Evolutionary conservation across 164 flowering plant genomes (phyloP).

Genomic region (Cinnamomum micranthum): DNA sequence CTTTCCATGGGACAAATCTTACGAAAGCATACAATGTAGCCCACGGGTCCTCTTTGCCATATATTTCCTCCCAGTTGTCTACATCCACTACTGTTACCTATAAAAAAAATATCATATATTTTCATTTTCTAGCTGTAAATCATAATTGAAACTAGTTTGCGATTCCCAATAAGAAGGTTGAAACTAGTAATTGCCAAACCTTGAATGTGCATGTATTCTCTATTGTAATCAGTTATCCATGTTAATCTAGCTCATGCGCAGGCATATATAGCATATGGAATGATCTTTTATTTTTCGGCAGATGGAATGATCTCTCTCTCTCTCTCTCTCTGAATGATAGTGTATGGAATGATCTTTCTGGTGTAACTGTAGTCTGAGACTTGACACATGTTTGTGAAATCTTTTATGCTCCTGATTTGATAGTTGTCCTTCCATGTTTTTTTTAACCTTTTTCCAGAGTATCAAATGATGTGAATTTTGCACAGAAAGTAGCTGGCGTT

Average conservation of each 20-base stretch:
- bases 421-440: constrained; percentile 6
- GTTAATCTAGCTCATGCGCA: too few relatives aligned
- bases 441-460: constrained; percentile 38
- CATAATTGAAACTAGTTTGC: neutral
- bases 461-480: constrained; percentile 47
- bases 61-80: neutral
- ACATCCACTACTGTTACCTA: too few relatives aligned
- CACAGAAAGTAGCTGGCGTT: constrained; percentile 67
- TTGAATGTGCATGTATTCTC: neutral
- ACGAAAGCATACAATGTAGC: neutral
- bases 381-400: neutral
- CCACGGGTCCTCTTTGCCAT: neutral
- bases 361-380: neutral
- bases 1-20: neutral
- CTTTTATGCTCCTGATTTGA: neutral
- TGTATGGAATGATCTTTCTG: neutral
- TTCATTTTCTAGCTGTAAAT: neutral
- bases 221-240: too few relatives aligned
- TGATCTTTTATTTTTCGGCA: too few relatives aligned
- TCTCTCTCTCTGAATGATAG: too few relatives aligned
- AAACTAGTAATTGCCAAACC: neutral
- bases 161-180: neutral
- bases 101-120: neutral
- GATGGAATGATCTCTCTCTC: too few relatives aligned
- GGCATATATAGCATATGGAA: too few relatives aligned